phyloP scores from a whole-genome alignment of 768 basidiomycete species.

The Antrodiella citrinella region DNA sequence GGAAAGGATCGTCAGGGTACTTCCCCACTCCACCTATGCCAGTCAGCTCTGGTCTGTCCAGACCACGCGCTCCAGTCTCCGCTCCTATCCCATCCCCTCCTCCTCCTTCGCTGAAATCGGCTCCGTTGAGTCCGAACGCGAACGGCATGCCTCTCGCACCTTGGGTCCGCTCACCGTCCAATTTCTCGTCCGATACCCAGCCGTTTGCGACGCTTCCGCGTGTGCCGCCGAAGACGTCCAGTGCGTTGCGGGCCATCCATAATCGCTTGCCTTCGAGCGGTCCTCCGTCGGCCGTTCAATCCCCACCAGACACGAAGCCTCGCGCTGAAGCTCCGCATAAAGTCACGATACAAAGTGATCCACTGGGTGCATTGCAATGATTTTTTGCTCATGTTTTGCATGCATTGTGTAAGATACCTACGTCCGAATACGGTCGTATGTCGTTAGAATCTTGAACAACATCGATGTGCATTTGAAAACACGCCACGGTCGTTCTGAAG shows the following conservation, averaged over 20 bases:
- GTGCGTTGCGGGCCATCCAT: background rate
- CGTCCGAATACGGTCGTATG: too few species aligned
- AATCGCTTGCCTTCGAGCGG: too few species aligned
- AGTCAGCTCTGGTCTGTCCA: conserved; percentile 8
- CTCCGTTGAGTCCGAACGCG: conserved; percentile 12
- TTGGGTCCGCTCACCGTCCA: conserved; percentile 51
- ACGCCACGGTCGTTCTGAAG: too few species aligned
- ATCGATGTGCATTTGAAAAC: too few species aligned
- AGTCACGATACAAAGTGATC: background rate
- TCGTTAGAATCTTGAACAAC: too few species aligned
- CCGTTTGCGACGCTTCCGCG: conserved; percentile 44
- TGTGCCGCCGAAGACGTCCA: conserved; percentile 28
- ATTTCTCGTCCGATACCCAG: conserved; percentile 29
- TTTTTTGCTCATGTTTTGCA: too few species aligned
- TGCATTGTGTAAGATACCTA: too few species aligned
- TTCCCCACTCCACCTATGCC: conserved; percentile 14
- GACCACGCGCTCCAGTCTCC: conserved; percentile 4
- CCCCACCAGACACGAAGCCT: background rate
- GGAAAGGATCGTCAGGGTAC: conserved; percentile 13
- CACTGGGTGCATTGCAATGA: background rate
- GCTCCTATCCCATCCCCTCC: conserved; percentile 3
- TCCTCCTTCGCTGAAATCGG: conserved; percentile 12
- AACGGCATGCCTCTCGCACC: conserved; percentile 31
- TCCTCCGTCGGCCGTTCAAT: background rate
- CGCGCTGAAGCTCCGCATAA: background rate